These are phyloP conservation scores for Xylaria digitata DNA, from an alignment of 2,329 filamentous ascomycete species.

Conservation along the genomic window DNA sequence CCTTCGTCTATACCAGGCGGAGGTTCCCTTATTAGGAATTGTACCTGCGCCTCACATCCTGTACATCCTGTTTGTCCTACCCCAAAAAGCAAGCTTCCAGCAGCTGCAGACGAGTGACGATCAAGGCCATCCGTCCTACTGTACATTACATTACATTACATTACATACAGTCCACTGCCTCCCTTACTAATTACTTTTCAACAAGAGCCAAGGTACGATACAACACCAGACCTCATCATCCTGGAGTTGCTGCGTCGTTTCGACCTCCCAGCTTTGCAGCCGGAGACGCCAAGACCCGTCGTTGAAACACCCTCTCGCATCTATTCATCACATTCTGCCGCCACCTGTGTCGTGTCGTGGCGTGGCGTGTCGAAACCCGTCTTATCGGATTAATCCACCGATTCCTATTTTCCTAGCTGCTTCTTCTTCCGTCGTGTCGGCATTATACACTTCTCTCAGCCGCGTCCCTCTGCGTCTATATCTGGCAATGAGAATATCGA, in stretches of 20 bases:
- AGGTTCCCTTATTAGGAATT: constrained; percentile 24
- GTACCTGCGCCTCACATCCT: constrained; percentile 11
- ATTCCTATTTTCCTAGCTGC: constrained; percentile 19
- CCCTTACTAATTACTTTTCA: constrained; percentile 3
- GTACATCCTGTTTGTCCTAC: constrained; percentile 13
- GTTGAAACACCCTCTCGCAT: constrained; percentile 43
- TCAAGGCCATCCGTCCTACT: constrained; percentile 18
- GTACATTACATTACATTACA: not conserved
- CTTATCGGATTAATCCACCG: constrained; percentile 5
- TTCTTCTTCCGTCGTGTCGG: constrained; percentile 24
- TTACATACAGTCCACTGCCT: not conserved
- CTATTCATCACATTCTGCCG: constrained; percentile 31
- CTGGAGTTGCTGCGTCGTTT: constrained; percentile 43
- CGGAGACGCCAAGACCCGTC: constrained; percentile 41
- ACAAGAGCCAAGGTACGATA: not conserved
- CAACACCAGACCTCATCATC: constrained; percentile 2
- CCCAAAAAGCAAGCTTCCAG: constrained; percentile 24
- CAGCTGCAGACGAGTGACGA: constrained; percentile 25
- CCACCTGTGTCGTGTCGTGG: constrained; percentile 27
- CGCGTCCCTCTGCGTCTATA: constrained; percentile 3
- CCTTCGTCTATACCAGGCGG: not conserved
- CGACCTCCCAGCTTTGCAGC: constrained; percentile 43
- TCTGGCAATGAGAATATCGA: constrained; percentile 37
- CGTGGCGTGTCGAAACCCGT: constrained; percentile 32
- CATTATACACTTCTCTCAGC: constrained; percentile 6